These are phyloP conservation scores for Aspergillus awamori DNA, from an alignment of 2,329 filamentous ascomycete species.

Conservation along the genomic window DNA sequence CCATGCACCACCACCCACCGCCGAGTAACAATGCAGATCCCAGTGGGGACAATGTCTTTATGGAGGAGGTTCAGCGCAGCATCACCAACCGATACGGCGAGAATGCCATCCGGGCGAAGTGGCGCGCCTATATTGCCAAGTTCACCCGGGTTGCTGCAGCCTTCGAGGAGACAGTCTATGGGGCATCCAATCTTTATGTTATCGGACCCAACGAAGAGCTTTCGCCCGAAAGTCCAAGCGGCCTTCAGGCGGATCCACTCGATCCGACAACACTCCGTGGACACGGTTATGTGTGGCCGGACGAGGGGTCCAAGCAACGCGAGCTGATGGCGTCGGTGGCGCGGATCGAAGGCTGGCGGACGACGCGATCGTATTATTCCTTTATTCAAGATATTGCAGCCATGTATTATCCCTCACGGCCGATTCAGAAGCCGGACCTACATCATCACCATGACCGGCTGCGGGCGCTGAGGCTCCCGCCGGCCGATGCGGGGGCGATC, in stretches of 20 bases:
- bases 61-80: constrained; percentile 80
- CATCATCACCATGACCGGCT: constrained; percentile 92
- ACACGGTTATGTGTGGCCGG: constrained; percentile 93
- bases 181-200: constrained; percentile 78
- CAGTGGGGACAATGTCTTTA: constrained; percentile 86
- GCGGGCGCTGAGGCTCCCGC: constrained; percentile 75
- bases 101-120: constrained; percentile 86
- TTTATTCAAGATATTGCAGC: constrained; percentile 74
- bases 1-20: constrained; percentile 28
- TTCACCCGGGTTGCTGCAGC: constrained; percentile 91
- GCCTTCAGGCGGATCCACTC: constrained; percentile 36
- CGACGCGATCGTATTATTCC: constrained; percentile 91
- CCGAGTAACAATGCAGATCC: constrained; percentile 58
- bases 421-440: constrained; percentile 63
- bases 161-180: constrained; percentile 95
- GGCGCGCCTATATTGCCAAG: constrained; percentile 90
- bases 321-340: constrained; percentile 91
- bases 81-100: constrained; percentile 87
- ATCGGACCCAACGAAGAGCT: constrained; percentile 73
- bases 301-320: constrained; percentile 75
- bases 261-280: constrained; percentile 65
- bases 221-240: constrained; percentile 55
- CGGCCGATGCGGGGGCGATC: constrained; percentile 76
- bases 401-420: constrained; percentile 41
- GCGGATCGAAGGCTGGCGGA: constrained; percentile 94